These are phyloP conservation scores for Salix udensis DNA, from an alignment of 345 rosid species.

Conservation along the genomic window DNA sequence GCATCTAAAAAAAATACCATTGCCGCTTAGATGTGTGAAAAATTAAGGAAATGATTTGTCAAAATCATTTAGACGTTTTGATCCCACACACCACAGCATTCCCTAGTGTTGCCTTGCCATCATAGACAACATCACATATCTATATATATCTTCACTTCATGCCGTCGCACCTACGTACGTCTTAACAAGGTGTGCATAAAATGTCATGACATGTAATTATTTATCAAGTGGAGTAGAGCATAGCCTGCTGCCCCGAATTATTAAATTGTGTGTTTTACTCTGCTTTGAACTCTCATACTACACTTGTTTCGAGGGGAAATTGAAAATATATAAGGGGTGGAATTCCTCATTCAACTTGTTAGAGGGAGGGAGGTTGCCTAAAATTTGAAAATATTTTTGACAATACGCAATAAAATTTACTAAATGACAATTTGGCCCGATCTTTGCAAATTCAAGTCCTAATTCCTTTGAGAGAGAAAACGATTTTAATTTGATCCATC, in stretches of 20 bases:
- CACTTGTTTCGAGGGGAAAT: not conserved
- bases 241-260: not conserved
- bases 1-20: too few relatives aligned
- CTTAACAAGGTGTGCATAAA: not conserved
- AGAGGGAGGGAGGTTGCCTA: not conserved
- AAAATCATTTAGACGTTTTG: not conserved
- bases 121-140: not conserved
- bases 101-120: not conserved
- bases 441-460: not conserved
- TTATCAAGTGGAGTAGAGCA: not conserved
- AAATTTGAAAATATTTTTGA: not conserved
- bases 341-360: not conserved
- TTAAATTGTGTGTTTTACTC: not conserved
- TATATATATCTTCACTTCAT: not conserved
- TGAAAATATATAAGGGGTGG: not conserved
- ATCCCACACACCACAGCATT: not conserved
- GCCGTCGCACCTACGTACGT: conserved; percentile 5
- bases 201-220: not conserved
- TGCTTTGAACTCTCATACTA: not conserved
- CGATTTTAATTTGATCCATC: not conserved
- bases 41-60: not conserved
- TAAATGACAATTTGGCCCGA: not conserved
- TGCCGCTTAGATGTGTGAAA: not conserved
- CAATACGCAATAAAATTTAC: not conserved
- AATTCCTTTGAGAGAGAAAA: too few relatives aligned